Conservation (phyloP, 2,329 filamentous ascomycete genomes). For the Fonsecaea nubica region DNA sequence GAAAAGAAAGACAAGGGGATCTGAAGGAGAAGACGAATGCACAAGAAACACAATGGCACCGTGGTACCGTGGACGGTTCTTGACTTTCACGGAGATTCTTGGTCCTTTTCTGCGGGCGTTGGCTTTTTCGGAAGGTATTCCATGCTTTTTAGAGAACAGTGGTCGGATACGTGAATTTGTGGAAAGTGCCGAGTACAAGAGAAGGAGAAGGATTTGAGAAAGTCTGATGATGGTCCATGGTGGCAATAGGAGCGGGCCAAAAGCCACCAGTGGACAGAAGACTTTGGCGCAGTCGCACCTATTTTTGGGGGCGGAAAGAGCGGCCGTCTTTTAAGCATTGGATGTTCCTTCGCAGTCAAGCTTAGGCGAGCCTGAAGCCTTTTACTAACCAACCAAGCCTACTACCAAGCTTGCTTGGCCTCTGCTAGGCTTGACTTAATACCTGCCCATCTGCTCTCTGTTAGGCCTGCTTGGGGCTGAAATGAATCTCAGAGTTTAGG, state of each 20-base stretch:
- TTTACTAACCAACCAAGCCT: background rate
- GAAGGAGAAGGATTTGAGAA: background rate
- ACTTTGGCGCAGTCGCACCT: background rate
- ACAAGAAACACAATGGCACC: background rate
- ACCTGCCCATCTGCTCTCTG: background rate
- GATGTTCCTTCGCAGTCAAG: background rate
- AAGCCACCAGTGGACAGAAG: background rate
- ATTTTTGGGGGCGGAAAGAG: background rate
- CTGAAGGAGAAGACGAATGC: background rate
- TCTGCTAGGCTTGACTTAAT: background rate
- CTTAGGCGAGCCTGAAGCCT: background rate
- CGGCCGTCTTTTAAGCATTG: conserved; percentile 1
- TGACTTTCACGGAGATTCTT: background rate
- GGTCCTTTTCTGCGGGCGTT: background rate
- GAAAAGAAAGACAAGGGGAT: conserved; percentile 42
- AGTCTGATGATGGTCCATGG: background rate
- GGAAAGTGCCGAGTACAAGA: background rate
- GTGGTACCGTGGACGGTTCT: background rate
- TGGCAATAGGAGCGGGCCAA: background rate
- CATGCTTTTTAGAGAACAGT: background rate
- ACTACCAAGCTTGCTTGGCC: background rate
- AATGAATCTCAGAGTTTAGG: background rate
- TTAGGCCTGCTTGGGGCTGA: background rate
- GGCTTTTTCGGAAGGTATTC: background rate
- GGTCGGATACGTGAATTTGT: background rate